Evolutionary conservation across 1,284 basidiomycete genomes (phyloP), one percentile per base, ranked within the genome.

Genomic region (Austropuccinia psidii): DNA sequence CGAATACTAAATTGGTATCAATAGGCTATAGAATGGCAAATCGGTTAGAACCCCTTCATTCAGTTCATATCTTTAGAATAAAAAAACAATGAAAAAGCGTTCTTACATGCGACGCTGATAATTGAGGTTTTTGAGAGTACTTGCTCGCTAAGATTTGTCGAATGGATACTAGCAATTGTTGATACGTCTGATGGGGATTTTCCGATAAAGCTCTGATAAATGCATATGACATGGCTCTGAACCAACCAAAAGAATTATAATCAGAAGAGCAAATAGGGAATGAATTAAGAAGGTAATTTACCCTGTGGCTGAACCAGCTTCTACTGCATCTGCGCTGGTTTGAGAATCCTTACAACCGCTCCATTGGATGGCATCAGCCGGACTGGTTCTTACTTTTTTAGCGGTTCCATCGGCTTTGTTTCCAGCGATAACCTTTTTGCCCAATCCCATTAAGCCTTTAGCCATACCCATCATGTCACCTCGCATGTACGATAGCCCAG

Each of bases 281-380:
- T 1, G 37, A 68, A 39, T 2, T 3, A 54, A 67, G 21, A 39
- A 33, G 29, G 11, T 13, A 55, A 55, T 21, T 15, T 11, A 72
- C 69, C 93, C 94, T 0, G 90, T 92, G 4, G 89, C 91, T 69
- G 85, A 83, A 1, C 91, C 91, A 4, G 86, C 86, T 80, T 93
- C 90, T 67, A 84, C 83, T 0, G 92, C 89, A 79, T 97, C 93
- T 15, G 93, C 93, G 78, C 90, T 91, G 9, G 93, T 97, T 82
- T 96, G 93, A 17, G 87, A 86, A 79, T 97, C 93, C 79, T 92
- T 93, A 82, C 93, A 96, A 5, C 93, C 94, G 77, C 89, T 90
- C 86, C 88, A 93, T 77, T 81, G 79, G 67, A 82, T 79, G n/a
- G 87, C 87, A 77, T 88, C 87, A 15, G 92, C 92, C 15, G 88